A percentile compares a stretch with the other conserved stretches of the same genome.
These are phyloP conservation scores for Nannizzia gypsea DNA, from an alignment of 2,329 filamentous ascomycete genomes.

Conservation along the genomic window DNA sequence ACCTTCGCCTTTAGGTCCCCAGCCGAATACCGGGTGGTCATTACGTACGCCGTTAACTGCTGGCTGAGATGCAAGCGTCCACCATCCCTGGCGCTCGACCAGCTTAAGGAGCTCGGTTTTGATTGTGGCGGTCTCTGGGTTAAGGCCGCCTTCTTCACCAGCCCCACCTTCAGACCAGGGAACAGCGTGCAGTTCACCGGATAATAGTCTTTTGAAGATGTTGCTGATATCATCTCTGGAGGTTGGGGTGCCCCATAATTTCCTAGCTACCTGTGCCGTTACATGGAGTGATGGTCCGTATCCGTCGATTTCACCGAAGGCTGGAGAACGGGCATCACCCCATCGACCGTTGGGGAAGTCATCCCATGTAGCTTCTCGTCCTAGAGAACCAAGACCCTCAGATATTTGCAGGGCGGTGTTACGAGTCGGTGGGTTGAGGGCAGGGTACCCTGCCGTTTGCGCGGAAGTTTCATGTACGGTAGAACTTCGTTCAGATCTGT, in stretches of 20 bases:
- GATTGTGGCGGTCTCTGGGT: slow-evolving; percentile 71
- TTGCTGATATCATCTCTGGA: slow-evolving; percentile 59
- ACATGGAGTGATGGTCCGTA: slow-evolving; percentile 95
- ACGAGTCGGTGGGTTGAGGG: slow-evolving; percentile 56
- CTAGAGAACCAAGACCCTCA: slow-evolving; percentile 79
- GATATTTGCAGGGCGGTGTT: slow-evolving; percentile 85
- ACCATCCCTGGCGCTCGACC: slow-evolving; percentile 72
- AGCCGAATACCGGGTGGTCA: slow-evolving; percentile 69
- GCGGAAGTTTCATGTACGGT: slow-evolving; percentile 55
- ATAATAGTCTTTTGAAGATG: slow-evolving; percentile 70
- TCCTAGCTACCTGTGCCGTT: slow-evolving; percentile 67
- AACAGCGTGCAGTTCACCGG: slow-evolving; percentile 65
- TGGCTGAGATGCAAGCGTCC: slow-evolving; percentile 91
- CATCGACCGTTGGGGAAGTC: slow-evolving; percentile 95
- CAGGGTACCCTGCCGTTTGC: slow-evolving; percentile 62
- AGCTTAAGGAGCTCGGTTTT: slow-evolving; percentile 60
- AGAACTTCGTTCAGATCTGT: slow-evolving; percentile 27
- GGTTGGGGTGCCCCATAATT: slow-evolving; percentile 72
- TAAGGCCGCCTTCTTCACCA: slow-evolving; percentile 40
- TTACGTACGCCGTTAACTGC: slow-evolving; percentile 78
- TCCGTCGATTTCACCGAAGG: slow-evolving; percentile 94
- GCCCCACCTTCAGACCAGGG: slow-evolving; percentile 79
- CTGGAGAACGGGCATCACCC: slow-evolving; percentile 84
- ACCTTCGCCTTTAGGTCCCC: slow-evolving; percentile 73
- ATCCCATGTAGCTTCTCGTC: slow-evolving; percentile 94